phyloP scores from a whole-genome alignment of 371 early-diverging fungal genomes.

The Mortierella sp. region DNA sequence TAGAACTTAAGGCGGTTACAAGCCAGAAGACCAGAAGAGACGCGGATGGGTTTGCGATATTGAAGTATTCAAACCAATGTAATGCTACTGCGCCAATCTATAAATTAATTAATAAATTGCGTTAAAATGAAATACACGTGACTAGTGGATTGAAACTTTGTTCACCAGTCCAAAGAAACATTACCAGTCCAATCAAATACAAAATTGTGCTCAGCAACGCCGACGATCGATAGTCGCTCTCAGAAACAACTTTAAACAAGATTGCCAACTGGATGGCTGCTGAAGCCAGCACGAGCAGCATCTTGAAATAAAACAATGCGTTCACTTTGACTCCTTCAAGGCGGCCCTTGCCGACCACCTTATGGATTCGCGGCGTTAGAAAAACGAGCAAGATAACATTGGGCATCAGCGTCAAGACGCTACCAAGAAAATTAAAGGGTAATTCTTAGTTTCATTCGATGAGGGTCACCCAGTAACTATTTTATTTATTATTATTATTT shows the following conservation, averaged over 20 bases:
- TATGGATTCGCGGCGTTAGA: neutral
- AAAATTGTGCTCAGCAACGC: slow-evolving; percentile 32
- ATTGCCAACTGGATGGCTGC: slow-evolving; percentile 25
- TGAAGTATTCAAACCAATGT: slow-evolving; percentile 77
- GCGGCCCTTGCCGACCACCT: slow-evolving; percentile 6
- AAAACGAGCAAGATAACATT: slow-evolving; percentile 1
- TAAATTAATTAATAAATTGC: neutral
- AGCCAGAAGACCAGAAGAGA: slow-evolving; percentile 83
- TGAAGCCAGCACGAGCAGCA: slow-evolving; percentile 17
- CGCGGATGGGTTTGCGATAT: slow-evolving; percentile 71
- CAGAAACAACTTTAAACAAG: slow-evolving; percentile 8
- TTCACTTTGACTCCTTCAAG: slow-evolving; percentile 14
- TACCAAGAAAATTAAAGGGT: neutral
- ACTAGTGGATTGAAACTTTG: too few species aligned
- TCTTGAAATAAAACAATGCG: slow-evolving; percentile 16
- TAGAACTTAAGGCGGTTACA: slow-evolving; percentile 59
- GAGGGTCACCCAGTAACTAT: too few species aligned
- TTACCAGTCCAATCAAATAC: slow-evolving; percentile 25
- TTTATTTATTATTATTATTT: too few species aligned
- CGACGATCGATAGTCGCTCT: slow-evolving; percentile 22
- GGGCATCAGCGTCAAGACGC: neutral
- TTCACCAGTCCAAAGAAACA: too few species aligned
- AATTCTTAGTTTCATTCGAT: too few species aligned
- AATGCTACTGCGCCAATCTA: slow-evolving; percentile 66
- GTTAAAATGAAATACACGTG: too few species aligned